A percentile compares a stretch with the other conserved stretches of the same genome.
Conservation (phyloP, 176 grass and related monocot species). For the Oryza meyeriana region DNA sequence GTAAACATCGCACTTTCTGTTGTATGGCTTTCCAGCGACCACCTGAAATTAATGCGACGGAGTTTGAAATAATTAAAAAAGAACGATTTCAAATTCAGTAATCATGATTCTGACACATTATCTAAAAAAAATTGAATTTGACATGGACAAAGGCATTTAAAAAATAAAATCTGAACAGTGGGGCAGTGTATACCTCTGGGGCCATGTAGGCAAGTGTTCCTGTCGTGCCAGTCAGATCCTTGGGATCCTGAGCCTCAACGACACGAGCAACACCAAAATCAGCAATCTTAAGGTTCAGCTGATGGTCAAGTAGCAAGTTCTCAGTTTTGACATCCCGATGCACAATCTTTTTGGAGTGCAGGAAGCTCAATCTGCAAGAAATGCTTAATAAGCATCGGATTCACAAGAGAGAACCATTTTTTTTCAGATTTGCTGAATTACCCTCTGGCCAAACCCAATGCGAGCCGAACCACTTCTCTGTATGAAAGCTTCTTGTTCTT, state of each 20-base stretch:
- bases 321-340: neutral
- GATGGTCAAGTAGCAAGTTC: neutral
- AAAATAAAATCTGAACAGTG: neutral
- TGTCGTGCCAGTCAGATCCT: neutral
- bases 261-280: neutral
- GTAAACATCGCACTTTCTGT: conserved; percentile 67
- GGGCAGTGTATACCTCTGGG: neutral
- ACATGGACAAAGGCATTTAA: neutral
- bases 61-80: conserved; percentile 9
- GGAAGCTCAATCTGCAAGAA: neutral
- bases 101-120: neutral
- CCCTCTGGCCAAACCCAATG: conserved; percentile 40
- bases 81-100: neutral
- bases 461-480: conserved; percentile 43
- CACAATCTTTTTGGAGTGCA: neutral
- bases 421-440: neutral
- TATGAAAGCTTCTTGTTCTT: conserved; percentile 57
- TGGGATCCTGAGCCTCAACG: neutral
- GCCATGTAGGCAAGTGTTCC: neutral
- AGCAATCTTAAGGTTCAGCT: neutral
- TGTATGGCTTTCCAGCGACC: conserved; percentile 48
- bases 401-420: neutral
- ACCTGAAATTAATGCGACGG: conserved; percentile 3
- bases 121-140: neutral
- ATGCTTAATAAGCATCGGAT: neutral